Evolutionary conservation across 331 rosid genomes (phyloP).

Genomic region (Dryas integrifolia): DNA sequence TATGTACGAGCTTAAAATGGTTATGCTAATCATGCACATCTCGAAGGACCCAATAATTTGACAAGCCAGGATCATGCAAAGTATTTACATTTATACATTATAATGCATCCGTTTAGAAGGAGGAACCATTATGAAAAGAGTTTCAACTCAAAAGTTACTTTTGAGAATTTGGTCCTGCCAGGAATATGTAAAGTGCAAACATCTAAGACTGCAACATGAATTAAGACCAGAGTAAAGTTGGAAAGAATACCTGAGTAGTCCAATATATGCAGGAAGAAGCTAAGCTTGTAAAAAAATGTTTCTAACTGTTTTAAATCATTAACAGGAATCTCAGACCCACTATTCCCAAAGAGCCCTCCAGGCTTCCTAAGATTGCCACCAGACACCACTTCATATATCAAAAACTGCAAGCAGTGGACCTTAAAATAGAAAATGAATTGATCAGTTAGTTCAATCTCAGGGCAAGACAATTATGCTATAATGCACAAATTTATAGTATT

Average conservation of each 20-base stretch:
- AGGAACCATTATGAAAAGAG: not conserved
- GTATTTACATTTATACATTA: not conserved
- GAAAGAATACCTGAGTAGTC: constrained; percentile 76
- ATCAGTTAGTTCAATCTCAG: constrained; percentile 22
- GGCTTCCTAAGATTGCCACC: constrained; percentile 99
- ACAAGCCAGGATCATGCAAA: not conserved
- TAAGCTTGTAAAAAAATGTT: constrained; percentile 91
- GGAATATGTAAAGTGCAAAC: not conserved
- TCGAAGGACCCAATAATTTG: not conserved
- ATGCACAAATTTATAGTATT: not conserved
- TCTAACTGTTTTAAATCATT: constrained; percentile 90
- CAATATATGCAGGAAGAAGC: constrained; percentile 86
- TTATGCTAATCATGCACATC: not conserved
- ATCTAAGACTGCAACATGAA: not conserved
- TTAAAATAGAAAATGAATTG: constrained; percentile 39
- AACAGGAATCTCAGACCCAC: constrained; percentile 91
- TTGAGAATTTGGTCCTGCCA: not conserved
- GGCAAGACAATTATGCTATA: not conserved
- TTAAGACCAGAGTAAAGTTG: constrained; percentile 8
- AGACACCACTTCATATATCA: constrained; percentile 94
- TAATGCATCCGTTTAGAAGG: not conserved
- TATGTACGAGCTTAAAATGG: not conserved
- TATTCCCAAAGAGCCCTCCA: constrained; percentile 95
- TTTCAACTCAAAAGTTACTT: not conserved
- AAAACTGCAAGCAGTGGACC: constrained; percentile 98